Base-by-base conservation (phyloP, 2,329 filamentous ascomycete genomes). In the Aspergillus ustus region DNA sequence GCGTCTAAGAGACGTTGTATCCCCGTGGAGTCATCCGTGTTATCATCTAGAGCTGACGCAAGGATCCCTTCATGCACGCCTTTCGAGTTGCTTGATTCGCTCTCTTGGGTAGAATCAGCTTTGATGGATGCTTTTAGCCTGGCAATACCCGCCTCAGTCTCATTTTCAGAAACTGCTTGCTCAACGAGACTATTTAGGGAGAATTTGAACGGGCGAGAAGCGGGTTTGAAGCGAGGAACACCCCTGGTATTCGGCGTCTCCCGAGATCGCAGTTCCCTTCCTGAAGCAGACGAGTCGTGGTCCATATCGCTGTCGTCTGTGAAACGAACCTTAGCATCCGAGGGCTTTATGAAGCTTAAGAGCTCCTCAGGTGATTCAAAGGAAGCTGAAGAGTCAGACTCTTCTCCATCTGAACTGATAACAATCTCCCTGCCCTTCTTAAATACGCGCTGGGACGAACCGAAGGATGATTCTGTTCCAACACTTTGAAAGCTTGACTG, bases 381-480 rank as follows among this genome's bases (percentile, higher is more conserved):
- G 1, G 82, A 84, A 55, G 77, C 80, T 61, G 85, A 80, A 0
- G 89, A 89, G 52, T 85, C 83, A 29, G 83, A 84, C 19, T 84
- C 84, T n/a, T 91, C 89, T 9, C 90, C 89, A 69, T 93, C 91
- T 0, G 91, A 93, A 57, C 86, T 88, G 50, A 83, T 83, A 45
- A 93, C 80, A 3, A 83, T 73, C 59, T 82, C 75, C 57, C 81
- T 73, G 2, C 85, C 85, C 67, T 83, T 78, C 61, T 80, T 90
- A 59, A 89, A 78, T 13, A 86, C 76, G 68, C 86, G 80, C 73
- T 86, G 80, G 61, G 81, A 78, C 52, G 69, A 70, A 45, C 60
- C 66, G 44, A 71, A 69, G 56, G 69, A 72, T 43, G 61, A 60
- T 28, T 60, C 68, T 4, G 69, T 60, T 9, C 58, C 66, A 4